These are phyloP conservation scores for Bipolaris zeicola DNA, from an alignment of 2,329 filamentous ascomycete species.

Conservation along the genomic window DNA sequence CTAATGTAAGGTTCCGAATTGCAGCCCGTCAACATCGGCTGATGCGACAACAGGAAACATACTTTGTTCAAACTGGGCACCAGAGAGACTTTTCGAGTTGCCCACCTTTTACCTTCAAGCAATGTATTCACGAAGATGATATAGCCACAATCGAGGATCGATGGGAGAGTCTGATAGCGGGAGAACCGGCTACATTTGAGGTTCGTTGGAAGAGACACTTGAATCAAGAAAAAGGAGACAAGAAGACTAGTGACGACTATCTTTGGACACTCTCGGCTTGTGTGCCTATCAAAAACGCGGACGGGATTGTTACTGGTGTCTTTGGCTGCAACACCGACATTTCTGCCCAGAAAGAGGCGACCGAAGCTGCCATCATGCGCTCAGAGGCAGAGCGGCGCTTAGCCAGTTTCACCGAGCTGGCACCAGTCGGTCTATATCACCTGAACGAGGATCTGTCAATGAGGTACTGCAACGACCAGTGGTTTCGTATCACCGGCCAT, in stretches of 20 bases:
- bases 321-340: slow-evolving; percentile 34
- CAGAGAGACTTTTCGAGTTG: slow-evolving; percentile 2
- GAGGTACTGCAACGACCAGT: slow-evolving; percentile 29
- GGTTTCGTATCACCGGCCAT: slow-evolving; percentile 23
- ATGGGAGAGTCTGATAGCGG: slow-evolving; percentile 28
- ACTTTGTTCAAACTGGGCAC: slow-evolving; percentile 15
- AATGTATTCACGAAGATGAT: slow-evolving; percentile 14
- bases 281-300: slow-evolving; percentile 24
- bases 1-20: slow-evolving; percentile 9
- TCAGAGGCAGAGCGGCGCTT: slow-evolving; percentile 25
- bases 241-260: slow-evolving; percentile 3
- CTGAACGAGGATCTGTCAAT: slow-evolving; percentile 21
- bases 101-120: slow-evolving; percentile 13
- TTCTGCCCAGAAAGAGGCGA: slow-evolving; percentile 29
- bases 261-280: slow-evolving; percentile 31
- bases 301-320: slow-evolving; percentile 24
- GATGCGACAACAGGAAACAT: slow-evolving; percentile 8
- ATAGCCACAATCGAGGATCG: slow-evolving; percentile 1
- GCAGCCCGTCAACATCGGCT: neutral
- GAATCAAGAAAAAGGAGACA: neutral
- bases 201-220: slow-evolving; percentile 31
- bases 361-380: slow-evolving; percentile 15
- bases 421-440: slow-evolving; percentile 18
- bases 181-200: slow-evolving; percentile 31
- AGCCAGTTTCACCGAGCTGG: slow-evolving; percentile 21